phyloP scores from a whole-genome alignment of 192 early-diverging fungal genomes.

The Obelidium mucronatum region DNA sequence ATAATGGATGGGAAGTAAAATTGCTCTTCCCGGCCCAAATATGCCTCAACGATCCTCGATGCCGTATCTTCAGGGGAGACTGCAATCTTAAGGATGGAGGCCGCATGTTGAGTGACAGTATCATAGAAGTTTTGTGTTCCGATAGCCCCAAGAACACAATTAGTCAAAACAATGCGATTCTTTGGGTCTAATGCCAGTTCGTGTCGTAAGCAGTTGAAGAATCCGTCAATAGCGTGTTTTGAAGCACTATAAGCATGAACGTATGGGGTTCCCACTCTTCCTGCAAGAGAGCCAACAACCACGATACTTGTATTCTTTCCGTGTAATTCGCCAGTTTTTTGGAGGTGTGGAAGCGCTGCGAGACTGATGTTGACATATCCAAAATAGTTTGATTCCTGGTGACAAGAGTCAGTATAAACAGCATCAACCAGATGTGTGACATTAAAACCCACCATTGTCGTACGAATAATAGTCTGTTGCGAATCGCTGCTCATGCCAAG shows the following conservation, averaged over 20 bases:
- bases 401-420: not conserved
- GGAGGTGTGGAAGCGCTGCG: constrained; percentile 6
- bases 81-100: constrained; percentile 1
- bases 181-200: constrained; percentile 54
- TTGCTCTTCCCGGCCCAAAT: not conserved
- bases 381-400: constrained; percentile 18
- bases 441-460: not conserved
- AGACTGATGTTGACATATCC: constrained; percentile 21
- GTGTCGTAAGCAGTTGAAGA: constrained; percentile 76
- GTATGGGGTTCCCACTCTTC: constrained; percentile 71
- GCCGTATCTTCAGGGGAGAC: constrained; percentile 19
- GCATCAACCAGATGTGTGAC: not conserved
- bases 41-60: constrained; percentile 1
- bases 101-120: not conserved
- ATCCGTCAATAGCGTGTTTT: constrained; percentile 81
- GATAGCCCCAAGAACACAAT: constrained; percentile 19
- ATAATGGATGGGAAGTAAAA: constrained; percentile 4
- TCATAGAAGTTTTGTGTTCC: constrained; percentile 12
- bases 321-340: not conserved
- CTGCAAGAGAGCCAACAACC: constrained; percentile 77
- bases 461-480: not conserved
- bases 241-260: constrained; percentile 75
- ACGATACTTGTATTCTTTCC: constrained; percentile 43
- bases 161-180: not conserved
- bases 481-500: not conserved